Evolutionary conservation across 179 eudicot genomes (phyloP).

Genomic region (Monotropa hypopitys): DNA sequence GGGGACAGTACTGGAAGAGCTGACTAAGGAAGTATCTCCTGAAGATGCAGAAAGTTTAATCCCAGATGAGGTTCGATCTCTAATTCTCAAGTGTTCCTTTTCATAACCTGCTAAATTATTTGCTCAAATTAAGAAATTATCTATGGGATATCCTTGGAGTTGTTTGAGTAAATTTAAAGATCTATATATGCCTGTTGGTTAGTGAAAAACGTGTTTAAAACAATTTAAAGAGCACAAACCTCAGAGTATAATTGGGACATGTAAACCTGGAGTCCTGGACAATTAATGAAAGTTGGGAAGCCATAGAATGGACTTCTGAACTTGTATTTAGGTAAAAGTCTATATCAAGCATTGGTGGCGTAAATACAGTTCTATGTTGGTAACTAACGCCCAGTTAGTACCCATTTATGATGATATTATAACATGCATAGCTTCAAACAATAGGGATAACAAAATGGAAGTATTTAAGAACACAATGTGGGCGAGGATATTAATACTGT

Average conservation of each 20-base stretch:
- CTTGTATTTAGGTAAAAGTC: neutral
- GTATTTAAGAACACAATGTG: neutral
- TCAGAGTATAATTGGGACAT: neutral
- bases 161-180: neutral
- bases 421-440: neutral
- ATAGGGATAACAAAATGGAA: neutral
- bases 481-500: neutral
- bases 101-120: neutral
- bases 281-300: neutral
- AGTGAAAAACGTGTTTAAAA: neutral
- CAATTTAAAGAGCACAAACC: neutral
- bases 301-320: neutral
- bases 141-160: neutral
- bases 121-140: neutral
- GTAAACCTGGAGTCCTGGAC: neutral
- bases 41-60: constrained; percentile 80
- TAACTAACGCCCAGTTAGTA: too few species aligned
- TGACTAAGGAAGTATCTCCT: constrained; percentile 78
- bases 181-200: neutral
- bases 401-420: neutral
- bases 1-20: constrained; percentile 80
- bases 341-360: neutral
- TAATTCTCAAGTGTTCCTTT: constrained; percentile 1
- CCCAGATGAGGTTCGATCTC: constrained; percentile 67
- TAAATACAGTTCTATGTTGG: neutral